These are phyloP conservation scores for Quercus lobata DNA, from an alignment of 331 rosid species.

Conservation along the genomic window DNA sequence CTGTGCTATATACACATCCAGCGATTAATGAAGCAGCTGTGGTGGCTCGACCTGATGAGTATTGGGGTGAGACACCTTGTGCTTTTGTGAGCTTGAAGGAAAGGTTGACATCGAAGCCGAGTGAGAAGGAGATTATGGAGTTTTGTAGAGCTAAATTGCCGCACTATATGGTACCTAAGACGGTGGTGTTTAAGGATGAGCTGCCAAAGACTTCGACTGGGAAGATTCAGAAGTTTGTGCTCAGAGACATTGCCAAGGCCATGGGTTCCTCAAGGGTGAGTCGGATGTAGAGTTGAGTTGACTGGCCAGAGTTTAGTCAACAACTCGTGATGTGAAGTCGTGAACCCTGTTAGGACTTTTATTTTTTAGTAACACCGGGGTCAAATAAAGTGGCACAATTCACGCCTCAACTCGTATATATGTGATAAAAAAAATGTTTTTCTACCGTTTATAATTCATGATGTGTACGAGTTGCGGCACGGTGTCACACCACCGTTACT, in stretches of 20 bases:
- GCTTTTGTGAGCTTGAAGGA: conserved; percentile 35
- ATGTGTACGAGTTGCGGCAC: no score
- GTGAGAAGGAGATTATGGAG: conserved; percentile 34
- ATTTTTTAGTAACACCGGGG: no score
- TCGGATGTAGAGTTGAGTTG: not conserved
- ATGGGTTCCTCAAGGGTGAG: conserved; percentile 21
- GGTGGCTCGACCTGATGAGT: conserved; percentile 48
- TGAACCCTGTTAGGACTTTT: no score
- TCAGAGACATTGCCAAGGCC: conserved; percentile 19
- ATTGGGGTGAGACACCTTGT: conserved; percentile 53
- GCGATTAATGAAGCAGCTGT: conserved; percentile 41
- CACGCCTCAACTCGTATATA: no score
- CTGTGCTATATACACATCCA: conserved; percentile 24
- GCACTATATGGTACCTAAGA: conserved; percentile 43
- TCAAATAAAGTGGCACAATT: no score
- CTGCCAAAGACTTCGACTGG: conserved; percentile 37
- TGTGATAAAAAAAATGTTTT: no score
- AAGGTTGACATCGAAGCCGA: conserved; percentile 9
- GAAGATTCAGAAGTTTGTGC: conserved; percentile 34
- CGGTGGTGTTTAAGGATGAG: conserved; percentile 45
- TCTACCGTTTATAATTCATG: no score
- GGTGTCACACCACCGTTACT: no score
- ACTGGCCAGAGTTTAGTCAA: not conserved
- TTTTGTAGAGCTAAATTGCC: conserved; percentile 33
- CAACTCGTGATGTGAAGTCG: no score